Conservation (phyloP, 768 basidiomycete species). For the Termitomyces sp. region DNA sequence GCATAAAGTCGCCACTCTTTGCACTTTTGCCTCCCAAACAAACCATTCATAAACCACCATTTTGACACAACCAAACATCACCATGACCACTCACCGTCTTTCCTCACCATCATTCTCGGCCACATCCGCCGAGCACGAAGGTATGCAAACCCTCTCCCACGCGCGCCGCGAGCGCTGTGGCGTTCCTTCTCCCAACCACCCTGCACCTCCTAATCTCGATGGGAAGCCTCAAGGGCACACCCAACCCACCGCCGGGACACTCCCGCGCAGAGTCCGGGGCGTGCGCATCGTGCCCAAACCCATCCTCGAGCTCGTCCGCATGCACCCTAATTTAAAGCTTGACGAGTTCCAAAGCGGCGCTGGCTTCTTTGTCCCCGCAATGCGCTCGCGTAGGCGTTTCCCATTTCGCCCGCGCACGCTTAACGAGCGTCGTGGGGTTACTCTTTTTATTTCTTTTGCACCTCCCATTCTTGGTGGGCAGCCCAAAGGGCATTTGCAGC, state of each 20-base stretch:
- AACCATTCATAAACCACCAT: background rate
- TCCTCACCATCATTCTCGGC: background rate
- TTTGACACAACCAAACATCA: background rate
- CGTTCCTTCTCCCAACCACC: background rate
- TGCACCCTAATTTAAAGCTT: background rate
- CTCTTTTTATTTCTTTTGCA: conserved; percentile 1
- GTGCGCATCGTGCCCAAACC: background rate
- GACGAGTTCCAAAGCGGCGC: background rate
- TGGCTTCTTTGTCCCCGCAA: background rate
- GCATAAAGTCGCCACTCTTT: background rate
- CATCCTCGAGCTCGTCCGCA: background rate
- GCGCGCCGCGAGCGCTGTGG: conserved; percentile 5
- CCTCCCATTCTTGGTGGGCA: conserved; percentile 5
- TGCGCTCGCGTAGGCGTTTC: background rate
- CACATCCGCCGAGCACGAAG: background rate
- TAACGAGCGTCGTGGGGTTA: conserved; percentile 4
- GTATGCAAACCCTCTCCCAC: background rate
- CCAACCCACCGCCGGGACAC: background rate
- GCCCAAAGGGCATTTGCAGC: conserved; percentile 8
- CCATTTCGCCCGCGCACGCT: background rate
- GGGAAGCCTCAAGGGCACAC: conserved; percentile 6
- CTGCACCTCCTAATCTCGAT: background rate
- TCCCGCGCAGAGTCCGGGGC: background rate
- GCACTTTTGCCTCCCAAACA: background rate
- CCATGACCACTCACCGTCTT: background rate